These are phyloP conservation scores for Aspergillus uvarum DNA, from an alignment of 2,329 filamentous ascomycete species.

Conservation along the genomic window DNA sequence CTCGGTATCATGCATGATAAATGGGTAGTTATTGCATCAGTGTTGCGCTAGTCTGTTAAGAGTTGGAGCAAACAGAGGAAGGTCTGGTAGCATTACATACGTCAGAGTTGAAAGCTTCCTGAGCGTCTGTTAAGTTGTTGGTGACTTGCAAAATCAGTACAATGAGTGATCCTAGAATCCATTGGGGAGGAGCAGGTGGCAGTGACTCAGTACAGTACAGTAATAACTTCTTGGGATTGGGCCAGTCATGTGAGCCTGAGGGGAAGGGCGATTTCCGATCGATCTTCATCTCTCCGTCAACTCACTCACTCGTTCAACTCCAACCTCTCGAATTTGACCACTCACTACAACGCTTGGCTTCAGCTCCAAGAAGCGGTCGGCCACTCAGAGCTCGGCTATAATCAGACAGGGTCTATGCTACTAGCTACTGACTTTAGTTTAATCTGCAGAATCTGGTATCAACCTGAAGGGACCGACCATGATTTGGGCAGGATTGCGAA, in stretches of 20 bases:
- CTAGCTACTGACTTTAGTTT: background rate
- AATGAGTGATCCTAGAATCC: background rate
- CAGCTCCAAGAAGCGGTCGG: background rate
- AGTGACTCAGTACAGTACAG: too few species aligned
- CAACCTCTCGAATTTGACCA: too few species aligned
- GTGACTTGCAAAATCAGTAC: too few species aligned
- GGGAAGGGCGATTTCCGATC: background rate
- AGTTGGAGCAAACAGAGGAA: background rate
- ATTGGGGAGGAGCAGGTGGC: too few species aligned
- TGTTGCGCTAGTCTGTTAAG: background rate
- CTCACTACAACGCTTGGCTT: background rate
- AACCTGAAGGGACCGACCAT: background rate
- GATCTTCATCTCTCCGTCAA: background rate
- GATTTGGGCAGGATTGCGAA: background rate
- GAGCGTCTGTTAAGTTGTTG: background rate
- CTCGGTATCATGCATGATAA: background rate
- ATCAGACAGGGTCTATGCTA: background rate
- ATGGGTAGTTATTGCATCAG: background rate
- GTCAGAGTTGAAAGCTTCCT: background rate
- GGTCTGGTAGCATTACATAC: background rate
- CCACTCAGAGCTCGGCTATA: background rate
- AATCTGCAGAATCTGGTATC: background rate
- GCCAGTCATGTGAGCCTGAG: background rate
- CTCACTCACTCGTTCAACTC: background rate
- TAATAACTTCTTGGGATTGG: too few species aligned